Percentiles rank a stretch among this genome's conserved stretches.
These are phyloP conservation scores for Apiospora koreana DNA, from an alignment of 2,329 filamentous ascomycete genomes.

Conservation along the genomic window DNA sequence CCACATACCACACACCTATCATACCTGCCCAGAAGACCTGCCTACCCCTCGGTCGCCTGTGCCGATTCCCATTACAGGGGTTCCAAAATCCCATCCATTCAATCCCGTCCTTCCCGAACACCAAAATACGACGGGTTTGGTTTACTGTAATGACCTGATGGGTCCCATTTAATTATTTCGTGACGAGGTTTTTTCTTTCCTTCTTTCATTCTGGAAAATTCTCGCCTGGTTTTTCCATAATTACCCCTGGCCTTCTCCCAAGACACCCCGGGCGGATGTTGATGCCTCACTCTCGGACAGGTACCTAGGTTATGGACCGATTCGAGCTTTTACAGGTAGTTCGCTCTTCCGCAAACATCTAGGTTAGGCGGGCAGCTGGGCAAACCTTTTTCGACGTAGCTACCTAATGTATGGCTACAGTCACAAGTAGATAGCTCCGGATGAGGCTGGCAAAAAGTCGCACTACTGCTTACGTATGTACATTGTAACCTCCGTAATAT, in stretches of 20 bases:
- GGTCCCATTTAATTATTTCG: neutral
- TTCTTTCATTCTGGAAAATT: neutral
- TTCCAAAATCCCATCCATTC: neutral
- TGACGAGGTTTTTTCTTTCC: neutral
- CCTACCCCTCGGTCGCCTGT: slow-evolving; percentile 5
- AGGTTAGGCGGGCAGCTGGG: neutral
- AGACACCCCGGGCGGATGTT: neutral
- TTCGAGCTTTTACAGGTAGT: neutral
- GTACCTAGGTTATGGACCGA: neutral
- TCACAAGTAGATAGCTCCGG: neutral
- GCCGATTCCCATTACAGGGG: neutral
- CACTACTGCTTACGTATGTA: neutral
- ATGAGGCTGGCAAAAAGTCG: neutral
- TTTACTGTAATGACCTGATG: neutral
- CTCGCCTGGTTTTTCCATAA: neutral
- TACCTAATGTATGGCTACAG: neutral
- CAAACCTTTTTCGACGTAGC: too few relatives aligned
- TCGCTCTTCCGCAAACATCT: neutral
- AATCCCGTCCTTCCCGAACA: neutral
- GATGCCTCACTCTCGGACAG: neutral
- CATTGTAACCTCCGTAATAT: neutral
- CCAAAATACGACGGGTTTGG: neutral
- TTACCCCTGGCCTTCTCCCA: neutral
- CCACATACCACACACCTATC: neutral
- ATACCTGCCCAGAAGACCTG: too few relatives aligned